A percentile compares a stretch with the other conserved stretches of the same genome.
phyloP scores from a whole-genome alignment of 192 early-diverging fungal genomes.

The Umbelopsis sp. region DNA sequence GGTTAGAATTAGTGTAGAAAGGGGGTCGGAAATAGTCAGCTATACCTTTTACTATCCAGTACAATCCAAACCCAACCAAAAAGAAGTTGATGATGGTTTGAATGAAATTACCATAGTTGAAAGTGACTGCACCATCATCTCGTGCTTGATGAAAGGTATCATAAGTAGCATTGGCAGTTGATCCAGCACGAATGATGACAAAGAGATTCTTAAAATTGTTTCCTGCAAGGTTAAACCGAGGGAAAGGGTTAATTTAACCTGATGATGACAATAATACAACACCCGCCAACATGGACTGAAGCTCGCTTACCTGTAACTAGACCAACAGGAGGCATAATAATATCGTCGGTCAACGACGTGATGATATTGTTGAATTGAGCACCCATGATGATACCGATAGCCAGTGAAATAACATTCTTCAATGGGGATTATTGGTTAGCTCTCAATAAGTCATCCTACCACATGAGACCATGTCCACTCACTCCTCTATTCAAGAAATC shows the following conservation, averaged over 20 bases:
- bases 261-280: no score
- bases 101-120: slow-evolving; percentile 65
- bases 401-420: slow-evolving; percentile 67
- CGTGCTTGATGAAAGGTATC: slow-evolving; percentile 36
- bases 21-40: background rate
- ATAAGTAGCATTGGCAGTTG: background rate
- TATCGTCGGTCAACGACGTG: slow-evolving; percentile 40
- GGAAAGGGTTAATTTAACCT: slow-evolving; percentile 23
- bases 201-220: slow-evolving; percentile 38
- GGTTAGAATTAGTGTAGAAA: background rate
- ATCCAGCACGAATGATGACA: background rate
- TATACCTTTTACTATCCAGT: slow-evolving; percentile 58
- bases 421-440: no score
- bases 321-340: slow-evolving; percentile 62
- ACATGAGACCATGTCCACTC: background rate
- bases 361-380: slow-evolving; percentile 49
- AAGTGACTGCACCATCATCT: slow-evolving; percentile 52
- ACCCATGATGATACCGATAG: slow-evolving; percentile 70
- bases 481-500: slow-evolving; percentile 15
- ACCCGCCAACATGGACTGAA: no score
- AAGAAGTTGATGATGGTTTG: slow-evolving; percentile 67
- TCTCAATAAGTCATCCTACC: background rate
- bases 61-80: slow-evolving; percentile 58
- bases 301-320: slow-evolving; percentile 55
- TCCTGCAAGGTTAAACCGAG: slow-evolving; percentile 36